Percentiles rank a stretch among this genome's conserved stretches.
These are phyloP conservation scores for Inosperma sp. DNA, from an alignment of 768 basidiomycete species.

Conservation along the genomic window DNA sequence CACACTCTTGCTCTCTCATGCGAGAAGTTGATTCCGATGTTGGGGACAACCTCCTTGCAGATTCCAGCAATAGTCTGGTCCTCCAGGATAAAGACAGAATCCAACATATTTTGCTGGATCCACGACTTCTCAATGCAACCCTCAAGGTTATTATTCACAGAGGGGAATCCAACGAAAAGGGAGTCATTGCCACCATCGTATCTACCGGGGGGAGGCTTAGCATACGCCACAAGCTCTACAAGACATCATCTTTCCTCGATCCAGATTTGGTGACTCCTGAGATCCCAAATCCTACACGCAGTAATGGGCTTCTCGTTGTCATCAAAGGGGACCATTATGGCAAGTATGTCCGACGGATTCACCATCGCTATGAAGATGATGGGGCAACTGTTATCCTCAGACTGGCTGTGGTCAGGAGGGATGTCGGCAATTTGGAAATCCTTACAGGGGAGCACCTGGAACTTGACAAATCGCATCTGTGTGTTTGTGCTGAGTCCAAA, in stretches of 20 bases:
- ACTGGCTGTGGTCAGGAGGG: background rate
- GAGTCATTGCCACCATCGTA: background rate
- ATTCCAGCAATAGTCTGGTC: too few species aligned
- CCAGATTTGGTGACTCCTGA: conserved; percentile 9
- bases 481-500: background rate
- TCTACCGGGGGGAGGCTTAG: background rate
- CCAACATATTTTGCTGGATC: conserved; percentile 2
- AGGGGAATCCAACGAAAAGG: conserved; percentile 1
- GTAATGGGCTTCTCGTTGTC: conserved; percentile 15
- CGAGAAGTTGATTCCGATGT: background rate
- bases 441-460: background rate
- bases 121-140: background rate
- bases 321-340: conserved; percentile 15
- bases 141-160: conserved; percentile 3
- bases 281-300: conserved; percentile 10
- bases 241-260: background rate
- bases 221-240: background rate
- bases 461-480: background rate
- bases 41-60: too few species aligned
- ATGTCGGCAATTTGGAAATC: background rate
- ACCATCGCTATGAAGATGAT: background rate
- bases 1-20: background rate
- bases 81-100: too few species aligned
- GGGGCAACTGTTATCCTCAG: background rate
- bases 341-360: conserved; percentile 3